Evolutionary conservation across 1,139 yeast species (phyloP), one percentile per base, ranked within the genome.

Genomic region (Protomyces arabidopsidicola): DNA sequence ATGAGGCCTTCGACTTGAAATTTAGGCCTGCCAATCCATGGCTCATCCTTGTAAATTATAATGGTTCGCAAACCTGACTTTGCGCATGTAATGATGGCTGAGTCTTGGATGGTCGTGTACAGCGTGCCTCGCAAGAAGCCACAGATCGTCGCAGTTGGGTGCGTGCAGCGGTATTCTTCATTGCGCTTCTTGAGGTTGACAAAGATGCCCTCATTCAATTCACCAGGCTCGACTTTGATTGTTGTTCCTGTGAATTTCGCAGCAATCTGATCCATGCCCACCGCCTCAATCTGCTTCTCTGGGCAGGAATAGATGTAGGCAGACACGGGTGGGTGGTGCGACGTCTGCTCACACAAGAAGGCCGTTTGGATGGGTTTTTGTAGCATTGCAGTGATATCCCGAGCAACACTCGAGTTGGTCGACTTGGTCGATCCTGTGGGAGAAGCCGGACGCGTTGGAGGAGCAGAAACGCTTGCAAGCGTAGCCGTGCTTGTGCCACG

Each of bases 321-420:
- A 16, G 95, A 87, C 38, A 86, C 84, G 34, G 95, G 93, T 6
- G 95, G 95, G 72, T 87, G 95, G 74, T 88, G 95, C 60, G 87
- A 82, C n/a, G 87, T 93, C 74, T 88, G 95, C 73, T 88, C 95
- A 65, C 87, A 81, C 67, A 87, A 75, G 67, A 87, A 77, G 22
- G 62, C 55, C 6, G 62, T 58, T 16, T 55, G 54, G 12, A 58
- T 52, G 3, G 62, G 62, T 9, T 42, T 38, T 2, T 54, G 20
- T 2, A 58, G 45, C 9, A 27, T 42, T 12, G 45, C 20, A 1
- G 42, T 35, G 35, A 31, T 52, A 12, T 58, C 62, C 35, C 35
- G 31, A 20, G 42, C 52, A 24, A 55, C 42, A 22, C 50, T 38
- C 10, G 95, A 18, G 81, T 73, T 58, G 70, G 71, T 39, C 75